A percentile compares a stretch with the other conserved stretches of the same genome.
Evolutionary conservation across 73 alveolate genomes (phyloP).

Genomic region (Paramecium octaurelia): DNA sequence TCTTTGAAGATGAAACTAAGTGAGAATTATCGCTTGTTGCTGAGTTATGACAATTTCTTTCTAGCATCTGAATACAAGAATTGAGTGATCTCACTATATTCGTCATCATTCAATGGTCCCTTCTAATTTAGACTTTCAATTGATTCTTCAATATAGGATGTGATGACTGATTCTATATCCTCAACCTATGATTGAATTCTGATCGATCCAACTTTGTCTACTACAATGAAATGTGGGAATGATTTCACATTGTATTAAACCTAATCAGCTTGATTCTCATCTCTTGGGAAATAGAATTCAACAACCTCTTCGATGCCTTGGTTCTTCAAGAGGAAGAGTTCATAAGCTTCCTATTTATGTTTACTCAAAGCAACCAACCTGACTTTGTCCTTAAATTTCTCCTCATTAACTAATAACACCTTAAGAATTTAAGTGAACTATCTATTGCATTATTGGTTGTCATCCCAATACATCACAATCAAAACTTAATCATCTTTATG

Average conservation of each 20-base stretch:
- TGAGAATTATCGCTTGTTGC: neutral
- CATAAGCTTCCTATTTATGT: neutral
- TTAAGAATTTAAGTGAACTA: neutral
- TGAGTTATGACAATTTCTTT: neutral
- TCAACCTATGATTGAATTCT: neutral
- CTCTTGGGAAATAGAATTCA: neutral
- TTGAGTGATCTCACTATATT: neutral
- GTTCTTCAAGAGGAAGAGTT: neutral
- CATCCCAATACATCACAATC: neutral
- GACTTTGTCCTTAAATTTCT: neutral
- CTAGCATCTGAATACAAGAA: neutral
- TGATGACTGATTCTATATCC: neutral
- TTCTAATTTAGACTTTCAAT: neutral
- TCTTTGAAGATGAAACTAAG: neutral
- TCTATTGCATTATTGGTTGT: neutral
- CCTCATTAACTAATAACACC: neutral
- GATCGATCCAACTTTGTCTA: neutral
- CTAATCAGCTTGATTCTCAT: neutral
- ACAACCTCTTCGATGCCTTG: neutral
- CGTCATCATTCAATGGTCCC: neutral
- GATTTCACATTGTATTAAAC: slow-evolving; percentile 9
- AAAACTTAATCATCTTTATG: neutral
- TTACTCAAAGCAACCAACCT: neutral
- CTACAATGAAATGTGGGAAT: neutral
- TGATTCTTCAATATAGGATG: neutral